Evolutionary conservation across 805 yeast species (phyloP).

Genomic region (Metschnikowia aberdeeniae): DNA sequence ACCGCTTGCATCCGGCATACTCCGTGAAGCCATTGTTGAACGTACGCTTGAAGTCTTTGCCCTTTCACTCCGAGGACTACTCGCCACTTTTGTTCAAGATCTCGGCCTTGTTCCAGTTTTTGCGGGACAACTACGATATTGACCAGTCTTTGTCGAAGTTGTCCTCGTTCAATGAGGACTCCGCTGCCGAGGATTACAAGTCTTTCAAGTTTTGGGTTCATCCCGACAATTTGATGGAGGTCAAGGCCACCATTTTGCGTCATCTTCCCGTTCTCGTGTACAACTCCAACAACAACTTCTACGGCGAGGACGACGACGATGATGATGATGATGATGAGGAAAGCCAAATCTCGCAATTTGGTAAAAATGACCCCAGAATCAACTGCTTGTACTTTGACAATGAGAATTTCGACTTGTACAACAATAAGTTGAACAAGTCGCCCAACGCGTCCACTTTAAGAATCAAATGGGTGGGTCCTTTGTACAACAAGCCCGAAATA

Average conservation of each 20-base stretch:
- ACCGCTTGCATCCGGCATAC: conserved; percentile 79
- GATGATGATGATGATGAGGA: conserved; percentile 48
- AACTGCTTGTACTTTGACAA: conserved; percentile 88
- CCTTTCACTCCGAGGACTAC: conserved; percentile 92
- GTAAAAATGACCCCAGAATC: conserved; percentile 57
- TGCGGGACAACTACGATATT: conserved; percentile 66
- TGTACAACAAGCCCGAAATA: conserved; percentile 72
- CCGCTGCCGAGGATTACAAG: conserved; percentile 40
- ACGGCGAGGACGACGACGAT: conserved; percentile 45
- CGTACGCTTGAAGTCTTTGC: conserved; percentile 81
- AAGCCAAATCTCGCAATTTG: conserved; percentile 15
- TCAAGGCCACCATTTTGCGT: conserved; percentile 89
- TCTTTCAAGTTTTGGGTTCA: conserved; percentile 94
- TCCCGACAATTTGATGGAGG: conserved; percentile 96
- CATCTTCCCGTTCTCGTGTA: conserved; percentile 90
- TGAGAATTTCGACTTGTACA: conserved; percentile 75
- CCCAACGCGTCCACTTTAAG: conserved; percentile 73
- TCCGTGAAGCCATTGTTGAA: conserved; percentile 88
- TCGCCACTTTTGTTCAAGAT: conserved; percentile 83
- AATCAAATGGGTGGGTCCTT: conserved; percentile 86
- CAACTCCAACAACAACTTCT: conserved; percentile 40
- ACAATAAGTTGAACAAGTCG: conserved; percentile 71
- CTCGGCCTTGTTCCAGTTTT: conserved; percentile 73
- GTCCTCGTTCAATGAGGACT: conserved; percentile 43
- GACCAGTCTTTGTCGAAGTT: conserved; percentile 46